A percentile compares a stretch with the other conserved stretches of the same genome.
Conservation (phyloP, 331 rosid genomes). For the Acacia concinna region DNA sequence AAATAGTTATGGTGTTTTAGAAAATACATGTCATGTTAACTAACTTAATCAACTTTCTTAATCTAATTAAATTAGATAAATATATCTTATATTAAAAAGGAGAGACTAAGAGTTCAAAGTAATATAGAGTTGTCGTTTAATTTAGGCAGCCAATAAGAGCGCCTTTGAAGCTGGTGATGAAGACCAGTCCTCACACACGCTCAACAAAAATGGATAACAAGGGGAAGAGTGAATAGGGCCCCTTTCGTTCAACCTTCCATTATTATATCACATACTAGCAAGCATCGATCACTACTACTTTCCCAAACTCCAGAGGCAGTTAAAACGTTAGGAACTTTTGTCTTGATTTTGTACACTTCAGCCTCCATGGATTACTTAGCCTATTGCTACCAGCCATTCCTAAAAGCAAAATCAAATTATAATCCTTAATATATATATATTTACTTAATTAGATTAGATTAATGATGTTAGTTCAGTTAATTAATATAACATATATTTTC, state of each 20-base stretch:
- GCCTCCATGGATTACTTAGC: constrained; percentile 11
- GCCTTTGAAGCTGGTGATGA: constrained; percentile 23
- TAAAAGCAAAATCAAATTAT: not conserved
- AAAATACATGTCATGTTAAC: no score
- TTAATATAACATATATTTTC: no score
- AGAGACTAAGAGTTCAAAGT: no score
- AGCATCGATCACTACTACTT: constrained; percentile 46
- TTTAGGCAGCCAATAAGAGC: constrained; percentile 8
- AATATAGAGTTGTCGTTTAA: constrained; percentile 38
- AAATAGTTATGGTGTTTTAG: no score
- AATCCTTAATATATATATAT: no score
- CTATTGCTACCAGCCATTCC: not conserved
- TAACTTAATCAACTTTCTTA: no score
- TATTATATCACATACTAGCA: constrained; percentile 34
- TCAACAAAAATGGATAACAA: constrained; percentile 26
- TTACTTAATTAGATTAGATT: no score
- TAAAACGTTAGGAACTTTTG: constrained; percentile 37
- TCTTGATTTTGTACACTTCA: constrained; percentile 24
- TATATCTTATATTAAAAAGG: no score
- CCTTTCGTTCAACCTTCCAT: constrained; percentile 36
- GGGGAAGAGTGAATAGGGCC: not conserved
- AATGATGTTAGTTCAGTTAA: no score
- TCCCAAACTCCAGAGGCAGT: constrained; percentile 30
- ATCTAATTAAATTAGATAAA: no score
- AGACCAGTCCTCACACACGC: constrained; percentile 42